phyloP scores from a whole-genome alignment of 2,329 filamentous ascomycete species.

The Gnomoniopsis sp. region DNA sequence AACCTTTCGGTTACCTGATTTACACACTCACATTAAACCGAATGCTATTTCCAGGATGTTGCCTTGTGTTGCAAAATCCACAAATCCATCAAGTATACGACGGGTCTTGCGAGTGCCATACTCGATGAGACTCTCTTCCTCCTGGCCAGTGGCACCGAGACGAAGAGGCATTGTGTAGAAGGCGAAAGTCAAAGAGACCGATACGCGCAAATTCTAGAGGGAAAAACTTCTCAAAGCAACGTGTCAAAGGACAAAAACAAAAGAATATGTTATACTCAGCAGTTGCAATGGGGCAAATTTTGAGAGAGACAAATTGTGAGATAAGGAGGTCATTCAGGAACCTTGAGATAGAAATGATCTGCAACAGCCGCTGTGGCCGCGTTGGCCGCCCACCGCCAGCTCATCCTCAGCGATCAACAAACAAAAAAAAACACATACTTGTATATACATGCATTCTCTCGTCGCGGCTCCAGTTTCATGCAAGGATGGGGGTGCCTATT shows the following conservation, averaged over 20 bases:
- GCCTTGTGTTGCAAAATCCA: slow-evolving; percentile 70
- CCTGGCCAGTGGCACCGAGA: slow-evolving; percentile 23
- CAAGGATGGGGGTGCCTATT: too few species aligned
- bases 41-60: slow-evolving; percentile 75
- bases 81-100: slow-evolving; percentile 59
- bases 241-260: background rate
- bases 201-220: too few species aligned
- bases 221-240: too few species aligned
- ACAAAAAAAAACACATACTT: too few species aligned
- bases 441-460: too few species aligned
- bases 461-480: too few species aligned
- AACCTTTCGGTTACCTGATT: too few species aligned
- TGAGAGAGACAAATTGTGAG: background rate
- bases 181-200: background rate
- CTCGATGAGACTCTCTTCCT: slow-evolving; percentile 43
- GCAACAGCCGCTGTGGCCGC: background rate
- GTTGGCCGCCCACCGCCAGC: background rate
- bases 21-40: slow-evolving; percentile 60
- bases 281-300: background rate
- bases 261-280: background rate
- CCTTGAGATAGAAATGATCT: background rate
- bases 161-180: slow-evolving; percentile 27
- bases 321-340: background rate
- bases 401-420: background rate
- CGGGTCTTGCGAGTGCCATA: slow-evolving; percentile 44